Conservation (phyloP, 306 rosid genomes). For the Abrus pulchellus region DNA sequence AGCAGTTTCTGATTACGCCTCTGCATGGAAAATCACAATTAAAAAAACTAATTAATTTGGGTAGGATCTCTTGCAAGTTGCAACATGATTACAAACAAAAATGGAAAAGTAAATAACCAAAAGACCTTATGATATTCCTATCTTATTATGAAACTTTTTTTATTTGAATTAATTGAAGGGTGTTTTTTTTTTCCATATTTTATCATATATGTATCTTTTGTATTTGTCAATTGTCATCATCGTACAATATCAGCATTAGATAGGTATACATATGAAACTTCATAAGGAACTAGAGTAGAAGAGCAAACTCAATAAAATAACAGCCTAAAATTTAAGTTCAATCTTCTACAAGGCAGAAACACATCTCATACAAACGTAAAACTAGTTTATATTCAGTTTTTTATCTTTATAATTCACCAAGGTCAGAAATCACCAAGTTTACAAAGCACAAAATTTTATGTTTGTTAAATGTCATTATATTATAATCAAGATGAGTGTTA, state of each 20-base stretch:
- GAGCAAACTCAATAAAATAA: conserved; percentile 20
- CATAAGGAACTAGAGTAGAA: conserved; percentile 10
- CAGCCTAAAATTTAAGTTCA: conserved; percentile 29
- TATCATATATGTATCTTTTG: conserved; percentile 22
- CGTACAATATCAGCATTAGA: conserved; percentile 27
- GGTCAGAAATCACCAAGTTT: conserved; percentile 28
- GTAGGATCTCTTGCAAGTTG: conserved; percentile 40
- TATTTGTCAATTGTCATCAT: neutral
- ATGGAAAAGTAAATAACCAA: conserved; percentile 29
- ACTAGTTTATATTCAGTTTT: conserved; percentile 10
- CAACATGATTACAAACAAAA: conserved; percentile 11
- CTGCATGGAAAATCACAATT: conserved; percentile 55
- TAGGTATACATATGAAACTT: conserved; percentile 20
- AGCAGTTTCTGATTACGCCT: conserved; percentile 95
- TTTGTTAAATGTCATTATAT: conserved; percentile 22
- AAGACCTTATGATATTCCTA: conserved; percentile 31
- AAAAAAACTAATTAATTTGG: conserved; percentile 32
- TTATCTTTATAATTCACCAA: neutral
- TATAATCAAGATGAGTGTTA: conserved; percentile 41
- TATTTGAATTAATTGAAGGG: conserved; percentile 16
- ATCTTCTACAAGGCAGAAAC: conserved; percentile 32
- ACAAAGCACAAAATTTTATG: conserved; percentile 1
- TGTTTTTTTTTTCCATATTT: neutral
- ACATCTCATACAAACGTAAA: neutral
- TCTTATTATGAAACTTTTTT: conserved; percentile 23